These are phyloP conservation scores for Rhodamnia rubescens DNA, from an alignment of 345 rosid species.

Conservation along the genomic window DNA sequence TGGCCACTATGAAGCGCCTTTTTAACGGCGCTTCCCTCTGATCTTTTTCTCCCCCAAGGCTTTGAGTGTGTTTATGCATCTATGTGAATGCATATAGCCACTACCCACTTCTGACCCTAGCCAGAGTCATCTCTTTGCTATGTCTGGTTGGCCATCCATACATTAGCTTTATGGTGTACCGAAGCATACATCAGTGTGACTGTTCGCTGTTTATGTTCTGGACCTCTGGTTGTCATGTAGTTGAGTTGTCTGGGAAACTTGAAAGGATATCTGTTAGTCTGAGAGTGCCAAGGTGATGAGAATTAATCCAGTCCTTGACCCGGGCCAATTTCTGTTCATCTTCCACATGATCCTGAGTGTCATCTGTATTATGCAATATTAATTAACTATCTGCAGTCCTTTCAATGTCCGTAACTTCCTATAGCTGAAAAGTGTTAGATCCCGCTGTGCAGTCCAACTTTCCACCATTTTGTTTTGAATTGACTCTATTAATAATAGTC, in stretches of 20 bases:
- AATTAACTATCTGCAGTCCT: background rate
- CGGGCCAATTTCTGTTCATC: slow-evolving; percentile 66
- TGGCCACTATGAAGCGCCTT: background rate
- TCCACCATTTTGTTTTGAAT: background rate
- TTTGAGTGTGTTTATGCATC: background rate
- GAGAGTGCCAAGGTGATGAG: slow-evolving; percentile 36
- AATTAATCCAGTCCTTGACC: slow-evolving; percentile 73
- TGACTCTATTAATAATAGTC: background rate
- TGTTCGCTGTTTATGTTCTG: background rate
- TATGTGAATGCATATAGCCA: background rate
- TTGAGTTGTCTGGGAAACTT: slow-evolving; percentile 54
- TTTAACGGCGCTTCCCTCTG: background rate
- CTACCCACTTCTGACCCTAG: background rate
- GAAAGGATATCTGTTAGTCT: slow-evolving; percentile 71
- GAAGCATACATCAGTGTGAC: background rate
- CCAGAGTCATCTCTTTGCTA: background rate
- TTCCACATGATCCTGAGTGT: slow-evolving; percentile 79
- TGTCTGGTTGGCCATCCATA: background rate
- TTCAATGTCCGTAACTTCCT: background rate
- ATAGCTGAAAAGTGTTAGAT: background rate
- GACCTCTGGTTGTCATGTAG: background rate
- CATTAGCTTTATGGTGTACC: background rate
- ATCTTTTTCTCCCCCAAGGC: background rate
- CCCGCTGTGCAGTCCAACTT: no score
- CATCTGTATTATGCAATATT: slow-evolving; percentile 22